A percentile compares a stretch with the other conserved stretches of the same genome.
Evolutionary conservation across 2,329 filamentous ascomycete species (phyloP).

Genomic region (Diaporthe vaccinii): DNA sequence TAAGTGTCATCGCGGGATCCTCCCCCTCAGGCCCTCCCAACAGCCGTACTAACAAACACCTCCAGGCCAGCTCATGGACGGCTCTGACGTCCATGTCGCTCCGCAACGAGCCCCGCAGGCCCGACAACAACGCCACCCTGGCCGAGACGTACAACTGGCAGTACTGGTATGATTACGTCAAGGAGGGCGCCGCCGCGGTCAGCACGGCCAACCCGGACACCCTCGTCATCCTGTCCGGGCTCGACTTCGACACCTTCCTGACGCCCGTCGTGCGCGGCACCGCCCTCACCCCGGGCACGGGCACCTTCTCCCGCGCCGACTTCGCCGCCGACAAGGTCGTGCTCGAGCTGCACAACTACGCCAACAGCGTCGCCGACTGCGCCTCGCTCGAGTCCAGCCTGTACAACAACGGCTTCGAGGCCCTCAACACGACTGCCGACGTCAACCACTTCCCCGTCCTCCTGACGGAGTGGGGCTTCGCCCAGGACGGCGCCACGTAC

Average conservation of each 20-base stretch:
- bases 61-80: slow-evolving; percentile 55
- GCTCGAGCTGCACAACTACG: slow-evolving; percentile 65
- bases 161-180: slow-evolving; percentile 60
- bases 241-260: slow-evolving; percentile 63
- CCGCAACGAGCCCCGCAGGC: slow-evolving; percentile 58
- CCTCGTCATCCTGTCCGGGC: slow-evolving; percentile 64
- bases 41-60: neutral
- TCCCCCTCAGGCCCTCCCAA: too few species aligned
- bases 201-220: slow-evolving; percentile 59
- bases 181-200: slow-evolving; percentile 57
- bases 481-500: slow-evolving; percentile 61
- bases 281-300: slow-evolving; percentile 56
- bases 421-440: slow-evolving; percentile 48
- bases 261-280: slow-evolving; percentile 57
- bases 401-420: slow-evolving; percentile 60
- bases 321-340: slow-evolving; percentile 61
- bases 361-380: slow-evolving; percentile 57
- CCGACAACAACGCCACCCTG: slow-evolving; percentile 49
- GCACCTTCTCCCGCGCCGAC: slow-evolving; percentile 53
- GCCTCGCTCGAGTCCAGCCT: slow-evolving; percentile 55
- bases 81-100: slow-evolving; percentile 57
- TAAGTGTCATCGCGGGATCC: slow-evolving; percentile 44
- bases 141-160: slow-evolving; percentile 59
- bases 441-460: slow-evolving; percentile 61
- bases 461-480: slow-evolving; percentile 69